These are phyloP conservation scores for Candida buenavistaensis DNA, from an alignment of 1,139 yeast genomes.

Conservation along the genomic window DNA sequence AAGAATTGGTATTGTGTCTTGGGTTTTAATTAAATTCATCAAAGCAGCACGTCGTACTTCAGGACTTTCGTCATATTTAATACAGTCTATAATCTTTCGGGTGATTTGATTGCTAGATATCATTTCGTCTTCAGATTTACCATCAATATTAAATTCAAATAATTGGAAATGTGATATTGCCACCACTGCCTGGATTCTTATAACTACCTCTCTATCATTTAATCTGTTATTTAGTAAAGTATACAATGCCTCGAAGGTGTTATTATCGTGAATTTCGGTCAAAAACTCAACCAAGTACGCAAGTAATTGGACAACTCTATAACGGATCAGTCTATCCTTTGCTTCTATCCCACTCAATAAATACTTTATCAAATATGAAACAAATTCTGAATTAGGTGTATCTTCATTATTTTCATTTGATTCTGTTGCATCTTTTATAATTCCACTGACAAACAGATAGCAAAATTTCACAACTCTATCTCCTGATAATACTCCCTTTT, in stretches of 20 bases:
- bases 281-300: slow-evolving; percentile 72
- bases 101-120: slow-evolving; percentile 33
- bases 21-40: slow-evolving; percentile 61
- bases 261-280: slow-evolving; percentile 70
- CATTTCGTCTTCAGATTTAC: slow-evolving; percentile 22
- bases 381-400: slow-evolving; percentile 50
- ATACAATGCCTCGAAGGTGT: slow-evolving; percentile 62
- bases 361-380: slow-evolving; percentile 63
- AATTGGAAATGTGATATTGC: slow-evolving; percentile 80
- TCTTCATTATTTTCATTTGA: slow-evolving; percentile 21
- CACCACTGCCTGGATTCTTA: slow-evolving; percentile 80
- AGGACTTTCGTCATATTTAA: slow-evolving; percentile 79
- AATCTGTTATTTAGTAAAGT: slow-evolving; percentile 64
- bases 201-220: slow-evolving; percentile 75
- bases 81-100: slow-evolving; percentile 49
- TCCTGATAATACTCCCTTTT: slow-evolving; percentile 70
- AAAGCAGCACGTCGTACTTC: slow-evolving; percentile 89
- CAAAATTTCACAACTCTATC: slow-evolving; percentile 78
- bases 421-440: slow-evolving; percentile 37
- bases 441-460: slow-evolving; percentile 59
- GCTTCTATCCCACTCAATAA: slow-evolving; percentile 76
- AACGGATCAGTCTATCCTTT: slow-evolving; percentile 74
- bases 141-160: slow-evolving; percentile 40
- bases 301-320: slow-evolving; percentile 74
- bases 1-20: slow-evolving; percentile 55